These are phyloP conservation scores for Wilhelminamyces savonicus DNA, from an alignment of 805 yeast species.

Conservation along the genomic window DNA sequence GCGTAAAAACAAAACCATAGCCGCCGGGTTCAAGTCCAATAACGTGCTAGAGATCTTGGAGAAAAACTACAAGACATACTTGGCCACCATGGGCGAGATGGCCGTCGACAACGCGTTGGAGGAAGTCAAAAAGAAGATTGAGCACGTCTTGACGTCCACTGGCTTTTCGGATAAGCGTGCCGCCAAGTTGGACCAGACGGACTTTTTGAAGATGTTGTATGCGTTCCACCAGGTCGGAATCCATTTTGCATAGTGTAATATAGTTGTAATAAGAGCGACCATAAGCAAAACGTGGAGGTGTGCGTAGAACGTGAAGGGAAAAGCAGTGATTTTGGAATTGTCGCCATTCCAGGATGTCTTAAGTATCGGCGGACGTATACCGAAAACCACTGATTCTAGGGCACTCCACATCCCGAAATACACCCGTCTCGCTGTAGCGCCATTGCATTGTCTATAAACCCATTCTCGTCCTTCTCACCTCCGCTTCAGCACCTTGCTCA, in stretches of 20 bases:
- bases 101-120: conserved; percentile 34
- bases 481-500: conserved; percentile 38
- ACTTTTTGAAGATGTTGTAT: conserved; percentile 75
- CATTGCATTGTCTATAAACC: background rate
- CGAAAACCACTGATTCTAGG: too few relatives aligned
- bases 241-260: conserved; percentile 67
- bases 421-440: too few relatives aligned
- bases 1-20: conserved; percentile 86
- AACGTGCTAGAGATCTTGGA: conserved; percentile 78
- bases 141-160: conserved; percentile 69
- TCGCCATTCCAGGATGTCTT: too few relatives aligned
- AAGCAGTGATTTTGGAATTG: too few relatives aligned
- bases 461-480: conserved; percentile 30
- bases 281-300: background rate
- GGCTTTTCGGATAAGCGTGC: conserved; percentile 83
- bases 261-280: background rate
- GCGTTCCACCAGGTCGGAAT: conserved; percentile 97
- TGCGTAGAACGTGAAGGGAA: background rate
- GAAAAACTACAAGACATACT: conserved; percentile 77
- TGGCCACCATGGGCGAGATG: conserved; percentile 46
- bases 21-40: conserved; percentile 84
- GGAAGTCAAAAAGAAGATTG: conserved; percentile 63
- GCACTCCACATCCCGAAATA: too few relatives aligned
- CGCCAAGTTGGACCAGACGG: conserved; percentile 92
- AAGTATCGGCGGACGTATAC: too few relatives aligned